These are phyloP conservation scores for Paramecium sonneborni DNA, from an alignment of 73 alveolate species.

Conservation along the genomic window DNA sequence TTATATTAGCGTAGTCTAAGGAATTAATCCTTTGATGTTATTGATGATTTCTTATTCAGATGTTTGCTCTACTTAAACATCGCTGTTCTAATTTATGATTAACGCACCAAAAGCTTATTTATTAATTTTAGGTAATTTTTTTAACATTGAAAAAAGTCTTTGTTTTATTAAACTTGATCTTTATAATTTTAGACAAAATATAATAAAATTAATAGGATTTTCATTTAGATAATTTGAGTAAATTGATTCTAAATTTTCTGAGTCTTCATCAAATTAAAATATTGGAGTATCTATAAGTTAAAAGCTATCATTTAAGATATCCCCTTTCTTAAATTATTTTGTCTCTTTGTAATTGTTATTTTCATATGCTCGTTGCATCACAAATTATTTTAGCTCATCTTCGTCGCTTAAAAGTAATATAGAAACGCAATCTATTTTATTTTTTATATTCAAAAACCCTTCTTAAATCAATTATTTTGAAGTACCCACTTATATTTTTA, in stretches of 20 bases:
- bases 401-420: not conserved
- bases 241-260: not conserved
- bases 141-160: not conserved
- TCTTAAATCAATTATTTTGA: not conserved
- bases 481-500: not conserved
- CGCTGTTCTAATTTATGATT: not conserved
- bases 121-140: not conserved
- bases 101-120: not conserved
- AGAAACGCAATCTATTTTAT: not conserved
- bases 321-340: not conserved
- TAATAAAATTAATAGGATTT: not conserved
- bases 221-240: not conserved
- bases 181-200: not conserved
- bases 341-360: not conserved
- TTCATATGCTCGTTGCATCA: not conserved
- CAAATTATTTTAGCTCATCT: not conserved
- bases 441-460: too few species aligned
- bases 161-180: not conserved
- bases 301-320: not conserved
- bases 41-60: not conserved
- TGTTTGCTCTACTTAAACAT: too few species aligned
- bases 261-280: not conserved
- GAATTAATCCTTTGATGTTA: not conserved
- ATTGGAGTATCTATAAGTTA: not conserved
- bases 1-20: not conserved